Evolutionary conservation across 441 rosid species (phyloP), one percentile per base, ranked within the genome.

Genomic region (Omphalea diandra): DNA sequence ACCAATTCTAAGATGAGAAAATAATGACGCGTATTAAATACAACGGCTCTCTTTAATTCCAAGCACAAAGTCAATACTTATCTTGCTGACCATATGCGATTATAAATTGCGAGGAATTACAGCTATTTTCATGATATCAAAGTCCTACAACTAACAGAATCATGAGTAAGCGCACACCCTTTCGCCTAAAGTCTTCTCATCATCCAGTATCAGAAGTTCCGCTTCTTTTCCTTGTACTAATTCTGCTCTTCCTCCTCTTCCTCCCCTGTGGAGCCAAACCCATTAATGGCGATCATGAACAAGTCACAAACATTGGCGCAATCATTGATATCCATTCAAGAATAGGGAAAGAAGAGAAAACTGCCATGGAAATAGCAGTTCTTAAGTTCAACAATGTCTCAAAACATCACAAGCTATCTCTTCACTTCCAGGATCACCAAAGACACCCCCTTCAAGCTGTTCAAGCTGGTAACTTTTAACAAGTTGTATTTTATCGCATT

Each of bases 351-450:
- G 84, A 82, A 66, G 73, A 72, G 72, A 77, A 65, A 74, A 77
- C 68, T 5, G 83, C 84, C 2, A 60, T 84, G 73, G 79, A 80
- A 64, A 70, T 85, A 40, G 85, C 89, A 36, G 76, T 77, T 62
- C 67, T 29, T 20, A 67, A 73, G 41, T 76, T 67, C 78, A 83
- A 82, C 64, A 46, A n/a, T 3, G 18, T 2, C 4, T 70, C 76
- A 0, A 35, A 68, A 53, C 22, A 73, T 56, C 75, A 65, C 60
- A 74, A 71, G 15, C 69, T 84, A 1, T 77, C 81, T 49, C 83
- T 83, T 64, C 50, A 68, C 58, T 74, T 74, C 67, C 53, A 41
- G 69, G 73, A 79, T 26, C 69, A 85, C 8, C 67, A 73, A 53
- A 70, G 77, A 18, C 61, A 73, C 54, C 77, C 82, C 46, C 74